These are phyloP conservation scores for Colletotrichum sp. DNA, from an alignment of 2,329 filamentous ascomycete species.

Conservation along the genomic window DNA sequence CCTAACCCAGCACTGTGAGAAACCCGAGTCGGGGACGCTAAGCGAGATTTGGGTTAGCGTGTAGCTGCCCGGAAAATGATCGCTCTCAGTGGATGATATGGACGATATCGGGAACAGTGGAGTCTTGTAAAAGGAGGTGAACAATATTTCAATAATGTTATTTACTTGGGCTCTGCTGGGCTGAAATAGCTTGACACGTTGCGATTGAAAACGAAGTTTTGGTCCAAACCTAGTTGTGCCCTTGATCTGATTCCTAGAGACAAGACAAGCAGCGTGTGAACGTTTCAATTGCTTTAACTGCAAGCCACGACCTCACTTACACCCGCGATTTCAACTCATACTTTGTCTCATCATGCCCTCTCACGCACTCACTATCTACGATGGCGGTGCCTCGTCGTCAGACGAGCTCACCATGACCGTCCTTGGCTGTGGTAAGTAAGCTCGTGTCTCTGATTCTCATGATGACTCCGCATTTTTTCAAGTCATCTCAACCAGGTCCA, in stretches of 20 bases:
- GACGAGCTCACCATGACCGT: slow-evolving; percentile 74
- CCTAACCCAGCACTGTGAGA: background rate
- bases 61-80: background rate
- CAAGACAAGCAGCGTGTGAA: background rate
- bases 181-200: background rate
- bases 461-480: background rate
- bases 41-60: background rate
- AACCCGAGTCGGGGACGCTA: background rate
- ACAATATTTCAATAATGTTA: slow-evolving; percentile 2
- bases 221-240: background rate
- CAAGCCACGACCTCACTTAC: slow-evolving; percentile 8
- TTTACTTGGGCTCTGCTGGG: background rate
- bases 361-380: slow-evolving; percentile 32
- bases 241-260: background rate
- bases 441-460: background rate
- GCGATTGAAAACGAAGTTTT: background rate
- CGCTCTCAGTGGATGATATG: slow-evolving; percentile 7
- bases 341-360: slow-evolving; percentile 27
- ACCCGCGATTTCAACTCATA: background rate
- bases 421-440: slow-evolving; percentile 77
- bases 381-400: slow-evolving; percentile 28
- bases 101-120: slow-evolving; percentile 19
- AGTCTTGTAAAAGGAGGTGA: slow-evolving; percentile 12
- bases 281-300: background rate
- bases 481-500: background rate